Conservation (phyloP, 1,284 basidiomycete species). For the Cryptococcus jaspeensis region DNA sequence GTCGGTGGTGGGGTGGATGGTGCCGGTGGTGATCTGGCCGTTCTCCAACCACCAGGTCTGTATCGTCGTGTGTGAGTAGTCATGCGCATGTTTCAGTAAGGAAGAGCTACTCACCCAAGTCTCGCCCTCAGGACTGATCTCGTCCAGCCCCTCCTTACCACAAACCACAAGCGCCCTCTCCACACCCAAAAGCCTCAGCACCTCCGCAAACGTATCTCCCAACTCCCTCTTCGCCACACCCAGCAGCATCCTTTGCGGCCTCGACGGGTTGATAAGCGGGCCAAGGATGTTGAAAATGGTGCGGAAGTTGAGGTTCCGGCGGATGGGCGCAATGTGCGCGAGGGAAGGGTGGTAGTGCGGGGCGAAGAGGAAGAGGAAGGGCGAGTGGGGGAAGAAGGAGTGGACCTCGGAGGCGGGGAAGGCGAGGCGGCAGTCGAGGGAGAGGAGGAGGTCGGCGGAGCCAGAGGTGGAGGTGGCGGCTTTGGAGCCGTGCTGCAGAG, state of each 20-base stretch:
- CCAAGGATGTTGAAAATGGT: slow-evolving; percentile 97
- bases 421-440: slow-evolving; percentile 77
- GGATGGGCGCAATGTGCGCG: slow-evolving; percentile 77
- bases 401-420: slow-evolving; percentile 63
- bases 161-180: slow-evolving; percentile 88
- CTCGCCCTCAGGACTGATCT: slow-evolving; percentile 90
- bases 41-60: slow-evolving; percentile 55
- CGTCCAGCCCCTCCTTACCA: slow-evolving; percentile 87
- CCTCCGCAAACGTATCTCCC: slow-evolving; percentile 79
- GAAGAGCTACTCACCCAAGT: slow-evolving; percentile 65
- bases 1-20: slow-evolving; percentile 53
- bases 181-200: slow-evolving; percentile 63
- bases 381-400: slow-evolving; percentile 57
- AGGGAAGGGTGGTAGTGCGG: slow-evolving; percentile 90
- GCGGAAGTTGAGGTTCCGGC: slow-evolving; percentile 85
- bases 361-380: slow-evolving; percentile 91
- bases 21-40: slow-evolving; percentile 48
- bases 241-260: slow-evolving; percentile 80
- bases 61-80: slow-evolving; percentile 8
- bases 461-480: slow-evolving; percentile 94
- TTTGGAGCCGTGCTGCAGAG: slow-evolving; percentile 76
- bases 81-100: background rate
- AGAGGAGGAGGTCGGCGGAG: slow-evolving; percentile 86
- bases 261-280: slow-evolving; percentile 89
- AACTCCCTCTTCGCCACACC: slow-evolving; percentile 84